Base-by-base conservation (phyloP, 1,284 basidiomycete genomes). In the Trametes pubescens region DNA sequence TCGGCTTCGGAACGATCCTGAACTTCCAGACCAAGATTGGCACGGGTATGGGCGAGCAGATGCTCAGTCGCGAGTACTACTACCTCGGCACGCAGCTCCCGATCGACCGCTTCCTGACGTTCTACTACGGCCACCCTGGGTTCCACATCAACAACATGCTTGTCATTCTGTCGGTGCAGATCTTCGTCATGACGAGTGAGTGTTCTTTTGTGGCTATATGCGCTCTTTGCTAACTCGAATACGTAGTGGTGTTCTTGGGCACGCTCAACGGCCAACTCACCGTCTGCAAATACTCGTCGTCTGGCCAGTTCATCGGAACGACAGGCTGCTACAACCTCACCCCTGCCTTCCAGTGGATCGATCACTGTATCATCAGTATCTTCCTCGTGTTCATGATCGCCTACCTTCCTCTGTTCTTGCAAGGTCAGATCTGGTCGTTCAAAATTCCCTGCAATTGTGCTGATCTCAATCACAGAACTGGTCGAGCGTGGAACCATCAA, bases 91-190 rank as follows among this genome's bases (percentile, higher is more conserved):
- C 98, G n/a, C 97, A 99, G 78, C 87, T 99, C 51, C 96, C 97
- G 46, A 90, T 98, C 77, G 98, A 99, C 77, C 91, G 98, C 57
- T 99, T 99, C 91, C 82, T 99, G 76, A 99, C 97, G 58, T 99
- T 99, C 86, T 99, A 99, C 84, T 99, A 99, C 77, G 97, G 95
- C 56, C 97, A 99, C 80, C 97, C 98, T 56, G 98, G 97, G 69
- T 99, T 99, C 92, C 96, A 99, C 77, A 96, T 99, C 82, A 99
- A 99, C 86, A 99, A 99, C 79, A 99, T 99, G 85, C 85, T 99
- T 74, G 92, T 98, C 77, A 98, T 98, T 73, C 79, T 96, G 71
- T 95, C 96, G 56, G 94, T 98, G 49, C 96, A 98, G 79, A 81
- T 96, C 62, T 97, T 98, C 85, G 86, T 98, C 75, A 79, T 95